Evolutionary conservation across 2,329 filamentous ascomycete species (phyloP).

Genomic region (Cephalotrichum gorgonifer): DNA sequence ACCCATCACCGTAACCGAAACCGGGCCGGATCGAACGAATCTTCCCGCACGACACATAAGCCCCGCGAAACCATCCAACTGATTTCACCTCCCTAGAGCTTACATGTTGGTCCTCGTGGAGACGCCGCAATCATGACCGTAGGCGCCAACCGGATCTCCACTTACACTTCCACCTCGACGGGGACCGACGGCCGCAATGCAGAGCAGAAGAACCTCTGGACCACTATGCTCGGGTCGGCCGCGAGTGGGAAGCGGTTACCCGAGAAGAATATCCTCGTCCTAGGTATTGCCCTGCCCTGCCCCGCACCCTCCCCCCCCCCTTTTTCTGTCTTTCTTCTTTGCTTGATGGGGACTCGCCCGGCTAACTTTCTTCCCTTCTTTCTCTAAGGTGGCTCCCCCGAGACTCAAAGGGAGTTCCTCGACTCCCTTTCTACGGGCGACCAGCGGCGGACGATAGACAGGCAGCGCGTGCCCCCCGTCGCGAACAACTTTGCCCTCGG

Average conservation of each 20-base stretch:
- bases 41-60: too few species aligned
- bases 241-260: slow-evolving; percentile 83
- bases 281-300: slow-evolving; percentile 45
- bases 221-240: slow-evolving; percentile 81
- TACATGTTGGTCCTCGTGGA: too few species aligned
- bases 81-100: too few species aligned
- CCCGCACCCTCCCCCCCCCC: not conserved
- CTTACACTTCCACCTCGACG: slow-evolving; percentile 43
- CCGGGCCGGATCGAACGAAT: too few species aligned
- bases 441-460: slow-evolving; percentile 40
- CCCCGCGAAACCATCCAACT: too few species aligned
- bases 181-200: slow-evolving; percentile 47
- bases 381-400: slow-evolving; percentile 60
- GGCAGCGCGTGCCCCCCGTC: slow-evolving; percentile 61
- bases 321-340: slow-evolving; percentile 1
- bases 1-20: too few species aligned
- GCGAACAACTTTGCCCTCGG: slow-evolving; percentile 88
- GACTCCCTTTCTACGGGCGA: slow-evolving; percentile 50
- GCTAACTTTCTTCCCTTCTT: slow-evolving; percentile 4
- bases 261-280: slow-evolving; percentile 80
- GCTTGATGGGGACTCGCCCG: slow-evolving; percentile 56
- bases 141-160: slow-evolving; percentile 46
- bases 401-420: slow-evolving; percentile 76
- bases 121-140: slow-evolving; percentile 29
- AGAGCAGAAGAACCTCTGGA: slow-evolving; percentile 85